Evolutionary conservation across 2,329 filamentous ascomycete genomes (phyloP).

Genomic region (Pseudovirgaria hyperparasitica): DNA sequence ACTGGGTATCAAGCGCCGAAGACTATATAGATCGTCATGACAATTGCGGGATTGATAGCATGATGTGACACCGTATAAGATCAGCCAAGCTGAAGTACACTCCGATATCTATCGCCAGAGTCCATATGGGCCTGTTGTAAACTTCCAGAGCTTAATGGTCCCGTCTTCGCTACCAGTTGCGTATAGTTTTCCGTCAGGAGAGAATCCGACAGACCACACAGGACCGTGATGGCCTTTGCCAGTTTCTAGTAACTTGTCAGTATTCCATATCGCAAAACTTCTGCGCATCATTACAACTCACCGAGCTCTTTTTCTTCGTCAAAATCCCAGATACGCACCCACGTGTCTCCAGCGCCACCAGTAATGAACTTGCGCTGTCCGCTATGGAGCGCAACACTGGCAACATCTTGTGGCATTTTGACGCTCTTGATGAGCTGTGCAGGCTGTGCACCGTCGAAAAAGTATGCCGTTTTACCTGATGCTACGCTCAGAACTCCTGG

Average conservation of each 20-base stretch:
- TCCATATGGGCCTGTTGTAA: slow-evolving; percentile 50
- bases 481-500: slow-evolving; percentile 76
- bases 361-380: slow-evolving; percentile 75
- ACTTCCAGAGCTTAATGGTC: slow-evolving; percentile 85
- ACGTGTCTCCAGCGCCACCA: slow-evolving; percentile 83
- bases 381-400: slow-evolving; percentile 78
- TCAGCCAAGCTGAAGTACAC: no score
- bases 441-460: slow-evolving; percentile 68
- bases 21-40: no score
- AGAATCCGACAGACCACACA: slow-evolving; percentile 92
- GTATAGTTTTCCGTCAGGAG: slow-evolving; percentile 89
- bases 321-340: slow-evolving; percentile 90
- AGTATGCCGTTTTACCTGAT: slow-evolving; percentile 87
- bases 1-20: no score
- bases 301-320: slow-evolving; percentile 69
- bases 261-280: background rate
- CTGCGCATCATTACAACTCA: slow-evolving; percentile 25
- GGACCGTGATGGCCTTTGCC: slow-evolving; percentile 96
- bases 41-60: no score
- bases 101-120: slow-evolving; percentile 52
- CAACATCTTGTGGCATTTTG: slow-evolving; percentile 70
- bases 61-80: no score
- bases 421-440: slow-evolving; percentile 64
- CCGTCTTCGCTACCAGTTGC: slow-evolving; percentile 95
- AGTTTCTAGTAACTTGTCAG: slow-evolving; percentile 45